Base-by-base conservation (phyloP, 2,329 filamentous ascomycete genomes). In the Ophiosphaerella korrae region DNA sequence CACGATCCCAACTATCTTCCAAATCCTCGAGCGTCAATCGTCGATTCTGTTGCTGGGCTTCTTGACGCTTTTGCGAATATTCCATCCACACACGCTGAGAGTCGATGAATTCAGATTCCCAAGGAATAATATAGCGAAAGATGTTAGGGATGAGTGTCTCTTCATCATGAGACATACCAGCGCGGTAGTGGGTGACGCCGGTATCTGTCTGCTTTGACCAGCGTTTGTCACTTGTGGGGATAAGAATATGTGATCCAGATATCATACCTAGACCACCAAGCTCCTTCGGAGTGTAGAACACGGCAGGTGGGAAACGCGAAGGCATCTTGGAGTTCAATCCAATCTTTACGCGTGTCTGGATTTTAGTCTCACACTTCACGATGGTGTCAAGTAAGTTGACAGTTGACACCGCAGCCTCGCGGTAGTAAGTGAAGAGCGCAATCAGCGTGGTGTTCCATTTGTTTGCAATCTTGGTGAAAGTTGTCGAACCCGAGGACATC, bases 371-470 rank as follows among this genome's bases (percentile, higher is more conserved):
- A 64, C 94, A 99, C 77, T 99, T 99, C 72, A 99, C 94, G 63
- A 99, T 99, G 0, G 93, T 97, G 71, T 99, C 94, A 3, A 99
- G 83, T 4, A 99, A 81, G 55, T 91, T 89, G 53, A 97, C 90
- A 0, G 95, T 99, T 1, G 93, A 96, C 1, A 97, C 93, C 13
- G 94, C 94, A 41, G 94, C 94, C 72, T 99, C 94, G 72, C 94
- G 90, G 72, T 99, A 99, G 76, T 99, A 99, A 0, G 94, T 97
- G 77, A 99, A 99, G 23, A 99, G 83, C 0, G 94, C 92, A 67
- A 99, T 99, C 61, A 99, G 77, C 1, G 91, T 94, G 0, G 94
- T 99, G 76, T 99, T 99, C 94, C 95, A 99, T 78, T 99, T 99
- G 78, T 99, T 99, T 40, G 95, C 94, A 68, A 99, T 99, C 83